Percentiles rank a stretch among this genome's conserved stretches.
These are phyloP conservation scores for Picocystis salinarum DNA, from an alignment of 139 green algal species.

Conservation along the genomic window DNA sequence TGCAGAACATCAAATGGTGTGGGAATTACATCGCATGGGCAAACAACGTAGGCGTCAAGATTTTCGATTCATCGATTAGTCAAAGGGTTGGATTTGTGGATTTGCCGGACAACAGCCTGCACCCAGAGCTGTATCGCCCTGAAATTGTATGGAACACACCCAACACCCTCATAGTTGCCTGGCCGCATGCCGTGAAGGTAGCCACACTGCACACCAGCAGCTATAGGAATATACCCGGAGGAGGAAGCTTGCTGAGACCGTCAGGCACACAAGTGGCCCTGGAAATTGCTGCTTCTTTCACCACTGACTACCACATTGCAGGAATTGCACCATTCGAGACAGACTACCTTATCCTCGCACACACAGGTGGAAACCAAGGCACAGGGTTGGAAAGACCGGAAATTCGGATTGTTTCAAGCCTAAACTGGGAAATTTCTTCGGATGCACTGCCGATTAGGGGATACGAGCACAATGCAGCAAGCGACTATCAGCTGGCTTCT, in stretches of 20 bases:
- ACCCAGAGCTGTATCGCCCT: too few species aligned
- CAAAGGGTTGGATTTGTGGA: too few species aligned
- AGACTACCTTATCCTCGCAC: conserved; percentile 38
- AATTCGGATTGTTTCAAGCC: conserved; percentile 19
- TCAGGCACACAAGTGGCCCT: too few species aligned
- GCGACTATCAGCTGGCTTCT: conserved; percentile 5
- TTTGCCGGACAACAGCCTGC: too few species aligned
- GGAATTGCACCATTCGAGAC: conserved; percentile 50
- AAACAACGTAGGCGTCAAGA: conserved; percentile 43
- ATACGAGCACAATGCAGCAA: conserved; percentile 11
- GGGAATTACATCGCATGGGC: conserved; percentile 68
- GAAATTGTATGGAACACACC: too few species aligned
- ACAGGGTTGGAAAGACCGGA: conserved; percentile 10
- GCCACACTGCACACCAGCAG: too few species aligned
- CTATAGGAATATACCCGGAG: too few species aligned
- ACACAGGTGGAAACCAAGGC: conserved; percentile 6
- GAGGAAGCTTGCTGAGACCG: too few species aligned
- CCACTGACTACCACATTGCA: conserved; percentile 27
- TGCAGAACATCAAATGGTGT: conserved; percentile 44
- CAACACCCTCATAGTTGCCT: too few species aligned
- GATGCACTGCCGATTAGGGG: conserved; percentile 27
- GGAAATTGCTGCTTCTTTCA: conserved; percentile 25
- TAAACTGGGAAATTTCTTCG: conserved; percentile 22
- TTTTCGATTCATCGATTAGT: too few species aligned
- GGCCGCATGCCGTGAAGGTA: too few species aligned